Percentiles rank a stretch among this genome's conserved stretches.
Evolutionary conservation across 495 filamentous ascomycete genomes (phyloP).

Genomic region (Neurospora discreta): DNA sequence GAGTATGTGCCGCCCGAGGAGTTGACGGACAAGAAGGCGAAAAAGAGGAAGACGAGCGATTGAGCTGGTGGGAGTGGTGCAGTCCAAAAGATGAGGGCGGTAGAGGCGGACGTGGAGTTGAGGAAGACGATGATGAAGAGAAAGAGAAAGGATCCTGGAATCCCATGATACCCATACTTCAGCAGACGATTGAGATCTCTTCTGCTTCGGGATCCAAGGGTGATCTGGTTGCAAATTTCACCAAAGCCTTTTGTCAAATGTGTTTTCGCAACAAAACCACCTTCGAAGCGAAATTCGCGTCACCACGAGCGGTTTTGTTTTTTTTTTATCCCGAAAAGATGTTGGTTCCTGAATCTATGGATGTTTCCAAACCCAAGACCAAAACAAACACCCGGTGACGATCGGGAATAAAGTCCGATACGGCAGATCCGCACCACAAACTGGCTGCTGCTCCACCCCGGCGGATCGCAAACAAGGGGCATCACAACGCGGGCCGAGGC

Average conservation of each 20-base stretch:
- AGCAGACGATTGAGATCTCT: background rate
- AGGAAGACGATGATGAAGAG: background rate
- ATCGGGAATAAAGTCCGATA: background rate
- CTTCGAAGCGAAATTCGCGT: background rate
- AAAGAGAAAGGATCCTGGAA: conserved; percentile 4
- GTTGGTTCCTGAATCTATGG: background rate
- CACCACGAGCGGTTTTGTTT: background rate
- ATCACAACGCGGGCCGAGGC: conserved; percentile 10
- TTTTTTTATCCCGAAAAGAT: background rate
- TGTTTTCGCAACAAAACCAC: background rate
- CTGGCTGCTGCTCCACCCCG: background rate
- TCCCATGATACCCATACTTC: conserved; percentile 19
- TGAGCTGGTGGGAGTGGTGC: conserved; percentile 1
- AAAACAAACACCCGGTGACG: background rate
- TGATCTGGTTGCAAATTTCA: background rate
- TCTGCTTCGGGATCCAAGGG: background rate
- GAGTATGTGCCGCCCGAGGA: conserved; percentile 83
- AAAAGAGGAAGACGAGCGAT: conserved; percentile 46
- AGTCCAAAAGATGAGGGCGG: background rate
- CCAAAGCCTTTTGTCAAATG: background rate
- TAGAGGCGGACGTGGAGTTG: background rate
- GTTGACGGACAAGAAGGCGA: conserved; percentile 46
- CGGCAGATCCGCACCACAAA: background rate
- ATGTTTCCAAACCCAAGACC: background rate
- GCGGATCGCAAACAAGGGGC: background rate